Evolutionary conservation across 495 filamentous ascomycete genomes (phyloP).

Genomic region (Recurvomyces mirabilis): DNA sequence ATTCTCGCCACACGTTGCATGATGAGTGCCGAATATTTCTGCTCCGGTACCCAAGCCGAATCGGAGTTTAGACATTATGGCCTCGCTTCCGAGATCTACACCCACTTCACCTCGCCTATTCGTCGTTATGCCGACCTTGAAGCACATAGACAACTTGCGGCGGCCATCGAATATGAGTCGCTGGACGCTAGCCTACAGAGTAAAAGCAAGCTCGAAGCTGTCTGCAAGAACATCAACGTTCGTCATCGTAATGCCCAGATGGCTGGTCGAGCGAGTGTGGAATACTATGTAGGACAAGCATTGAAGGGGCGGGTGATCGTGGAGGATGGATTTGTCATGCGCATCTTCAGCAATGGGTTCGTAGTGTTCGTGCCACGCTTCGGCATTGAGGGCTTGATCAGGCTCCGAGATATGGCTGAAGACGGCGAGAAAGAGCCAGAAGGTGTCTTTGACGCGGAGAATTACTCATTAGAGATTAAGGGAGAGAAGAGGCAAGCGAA

Average conservation of each 20-base stretch:
- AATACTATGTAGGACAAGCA: constrained; percentile 95
- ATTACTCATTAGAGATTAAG: constrained; percentile 56
- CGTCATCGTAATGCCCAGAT: constrained; percentile 94
- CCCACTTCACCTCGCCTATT: constrained; percentile 95
- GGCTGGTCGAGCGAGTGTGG: constrained; percentile 82
- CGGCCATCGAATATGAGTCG: constrained; percentile 84
- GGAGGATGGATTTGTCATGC: constrained; percentile 92
- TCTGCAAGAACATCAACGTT: constrained; percentile 96
- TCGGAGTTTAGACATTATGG: constrained; percentile 95
- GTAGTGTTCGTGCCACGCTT: constrained; percentile 93
- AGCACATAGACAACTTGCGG: constrained; percentile 86
- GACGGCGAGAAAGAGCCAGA: constrained; percentile 44
- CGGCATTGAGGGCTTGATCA: constrained; percentile 84
- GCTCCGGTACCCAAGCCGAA: constrained; percentile 79
- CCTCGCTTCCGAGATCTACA: constrained; percentile 91
- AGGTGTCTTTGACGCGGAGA: constrained; percentile 70
- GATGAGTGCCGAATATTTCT: constrained; percentile 98
- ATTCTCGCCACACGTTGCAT: constrained; percentile 97
- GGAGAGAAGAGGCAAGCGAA: constrained; percentile 41
- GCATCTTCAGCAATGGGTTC: constrained; percentile 91
- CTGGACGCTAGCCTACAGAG: constrained; percentile 64
- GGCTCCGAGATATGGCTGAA: constrained; percentile 67
- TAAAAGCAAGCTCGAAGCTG: constrained; percentile 72
- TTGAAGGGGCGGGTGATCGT: constrained; percentile 71
- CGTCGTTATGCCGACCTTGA: constrained; percentile 91